These are phyloP conservation scores for Cyberlindnera misumaiensis DNA, from an alignment of 805 yeast genomes.

Conservation along the genomic window DNA sequence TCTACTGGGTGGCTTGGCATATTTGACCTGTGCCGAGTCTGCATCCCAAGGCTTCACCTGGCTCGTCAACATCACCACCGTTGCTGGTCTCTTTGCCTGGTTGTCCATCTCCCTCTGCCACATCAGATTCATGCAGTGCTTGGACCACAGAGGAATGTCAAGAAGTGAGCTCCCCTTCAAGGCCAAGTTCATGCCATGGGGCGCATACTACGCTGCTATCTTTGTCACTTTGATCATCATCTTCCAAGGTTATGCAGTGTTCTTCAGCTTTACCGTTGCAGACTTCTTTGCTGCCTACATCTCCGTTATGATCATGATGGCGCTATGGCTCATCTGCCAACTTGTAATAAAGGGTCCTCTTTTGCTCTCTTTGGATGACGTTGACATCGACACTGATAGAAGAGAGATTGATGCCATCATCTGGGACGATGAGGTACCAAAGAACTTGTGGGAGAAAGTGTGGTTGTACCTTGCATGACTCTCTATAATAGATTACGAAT, in stretches of 20 bases:
- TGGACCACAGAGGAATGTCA: constrained; percentile 55
- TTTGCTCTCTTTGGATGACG: constrained; percentile 23
- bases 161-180: constrained; percentile 69
- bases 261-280: constrained; percentile 45
- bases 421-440: constrained; percentile 50
- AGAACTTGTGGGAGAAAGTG: constrained; percentile 48
- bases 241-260: constrained; percentile 67
- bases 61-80: constrained; percentile 68
- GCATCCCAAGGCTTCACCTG: constrained; percentile 60
- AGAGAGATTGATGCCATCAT: constrained; percentile 32
- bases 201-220: constrained; percentile 57
- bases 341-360: constrained; percentile 41
- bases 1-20: constrained; percentile 56
- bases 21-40: constrained; percentile 42
- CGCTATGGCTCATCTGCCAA: constrained; percentile 51
- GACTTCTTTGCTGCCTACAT: constrained; percentile 66
- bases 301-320: constrained; percentile 56
- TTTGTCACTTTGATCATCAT: constrained; percentile 51
- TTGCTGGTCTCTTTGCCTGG: constrained; percentile 73
- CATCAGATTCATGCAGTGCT: constrained; percentile 61
- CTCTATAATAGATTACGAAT: no score
- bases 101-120: constrained; percentile 62
- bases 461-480: constrained; percentile 29
- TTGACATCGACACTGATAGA: constrained; percentile 23
- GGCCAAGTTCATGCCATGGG: constrained; percentile 60